phyloP scores from a whole-genome alignment of 805 yeast species.

The Brettanomyces bruxellensis region DNA sequence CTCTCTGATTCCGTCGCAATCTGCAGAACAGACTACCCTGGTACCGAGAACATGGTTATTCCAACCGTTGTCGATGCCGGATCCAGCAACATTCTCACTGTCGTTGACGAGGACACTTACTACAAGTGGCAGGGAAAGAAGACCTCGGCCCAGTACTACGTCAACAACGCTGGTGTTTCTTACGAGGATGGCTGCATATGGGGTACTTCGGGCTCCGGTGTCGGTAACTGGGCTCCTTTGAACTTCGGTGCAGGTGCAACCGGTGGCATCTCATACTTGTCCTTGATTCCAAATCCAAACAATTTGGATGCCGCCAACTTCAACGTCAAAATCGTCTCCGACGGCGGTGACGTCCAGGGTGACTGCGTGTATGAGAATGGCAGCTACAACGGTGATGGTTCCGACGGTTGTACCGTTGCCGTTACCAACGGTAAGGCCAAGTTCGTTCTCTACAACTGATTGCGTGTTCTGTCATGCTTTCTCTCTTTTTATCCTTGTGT shows the following conservation, averaged over 20 bases:
- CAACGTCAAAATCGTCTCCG: constrained; percentile 37
- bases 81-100: constrained; percentile 54
- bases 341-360: constrained; percentile 30
- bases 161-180: constrained; percentile 91
- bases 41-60: constrained; percentile 96
- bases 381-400: constrained; percentile 41
- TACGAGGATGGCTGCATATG: constrained; percentile 89
- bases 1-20: constrained; percentile 64
- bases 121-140: constrained; percentile 72
- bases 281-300: constrained; percentile 94
- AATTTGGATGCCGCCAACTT: constrained; percentile 52
- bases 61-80: constrained; percentile 82
- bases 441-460: constrained; percentile 21
- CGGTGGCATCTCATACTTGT: constrained; percentile 66
- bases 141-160: constrained; percentile 95
- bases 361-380: constrained; percentile 36
- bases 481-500: neutral
- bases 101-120: constrained; percentile 70
- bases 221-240: constrained; percentile 98
- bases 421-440: constrained; percentile 28
- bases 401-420: constrained; percentile 74
- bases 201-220: constrained; percentile 71
- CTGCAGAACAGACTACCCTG: constrained; percentile 99
- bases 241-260: constrained; percentile 89
- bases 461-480: neutral